A percentile compares a stretch with the other conserved stretches of the same genome.
Evolutionary conservation across 148 eudicot species (phyloP).

Genomic region (Rhododendron griersonianum): DNA sequence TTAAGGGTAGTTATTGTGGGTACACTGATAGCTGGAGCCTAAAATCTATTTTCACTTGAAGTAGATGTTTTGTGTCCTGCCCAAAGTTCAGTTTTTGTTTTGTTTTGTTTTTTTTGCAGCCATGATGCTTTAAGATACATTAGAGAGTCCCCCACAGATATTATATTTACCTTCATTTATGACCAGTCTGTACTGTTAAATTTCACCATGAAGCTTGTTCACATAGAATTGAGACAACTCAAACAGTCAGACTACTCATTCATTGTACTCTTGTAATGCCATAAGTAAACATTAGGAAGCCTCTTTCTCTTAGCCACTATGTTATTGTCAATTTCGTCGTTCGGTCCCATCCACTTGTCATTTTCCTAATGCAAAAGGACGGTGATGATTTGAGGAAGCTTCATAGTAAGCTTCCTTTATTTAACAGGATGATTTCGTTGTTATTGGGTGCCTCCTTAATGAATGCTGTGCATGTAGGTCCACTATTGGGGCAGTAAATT

Average conservation of each 20-base stretch:
- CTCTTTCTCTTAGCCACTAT: neutral
- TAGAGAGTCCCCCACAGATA: neutral
- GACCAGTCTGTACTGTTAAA: neutral
- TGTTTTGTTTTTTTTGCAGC: neutral
- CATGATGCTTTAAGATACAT: slow-evolving; percentile 2
- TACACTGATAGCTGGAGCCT: neutral
- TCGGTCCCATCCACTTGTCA: slow-evolving; percentile 3
- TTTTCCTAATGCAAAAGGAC: slow-evolving; percentile 1
- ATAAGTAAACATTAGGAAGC: neutral
- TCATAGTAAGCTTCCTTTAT: slow-evolving; percentile 1
- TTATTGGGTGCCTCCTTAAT: neutral
- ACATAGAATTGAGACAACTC: neutral
- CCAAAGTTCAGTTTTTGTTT: neutral
- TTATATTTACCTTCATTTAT: neutral
- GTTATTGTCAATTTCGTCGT: neutral
- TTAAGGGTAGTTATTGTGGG: neutral
- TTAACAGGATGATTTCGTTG: slow-evolving; percentile 7
- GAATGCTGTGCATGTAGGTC: slow-evolving; percentile 2
- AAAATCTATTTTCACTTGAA: neutral
- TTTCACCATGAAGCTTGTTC: neutral
- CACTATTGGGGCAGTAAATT: neutral
- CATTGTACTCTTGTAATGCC: neutral
- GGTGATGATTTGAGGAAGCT: slow-evolving; percentile 11
- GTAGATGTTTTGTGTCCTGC: neutral
- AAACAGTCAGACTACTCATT: neutral